phyloP scores from a whole-genome alignment of 257 asterid genomes.

The Solanum medicagineum region DNA sequence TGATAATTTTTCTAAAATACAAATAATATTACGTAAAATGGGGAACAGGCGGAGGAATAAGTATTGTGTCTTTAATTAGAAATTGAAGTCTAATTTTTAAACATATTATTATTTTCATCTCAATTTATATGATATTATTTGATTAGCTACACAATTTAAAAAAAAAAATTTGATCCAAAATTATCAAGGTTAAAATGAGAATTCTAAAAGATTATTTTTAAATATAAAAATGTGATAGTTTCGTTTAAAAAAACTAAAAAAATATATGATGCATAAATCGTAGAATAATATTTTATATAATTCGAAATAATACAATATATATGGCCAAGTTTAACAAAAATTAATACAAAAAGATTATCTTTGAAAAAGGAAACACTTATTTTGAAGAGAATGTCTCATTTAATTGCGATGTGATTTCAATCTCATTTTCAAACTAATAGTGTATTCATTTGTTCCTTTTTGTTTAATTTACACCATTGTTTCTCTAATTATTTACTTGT shows the following conservation, averaged over 20 bases:
- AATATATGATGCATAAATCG: not conserved
- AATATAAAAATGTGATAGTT: not conserved
- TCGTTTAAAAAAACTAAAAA: not conserved
- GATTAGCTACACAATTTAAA: not conserved
- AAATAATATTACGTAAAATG: too few species aligned
- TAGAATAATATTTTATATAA: not conserved
- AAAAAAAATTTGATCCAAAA: not conserved
- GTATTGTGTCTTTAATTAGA: not conserved
- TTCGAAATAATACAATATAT: not conserved
- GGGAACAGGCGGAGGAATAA: not conserved
- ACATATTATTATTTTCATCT: not conserved
- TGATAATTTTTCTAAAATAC: too few species aligned
- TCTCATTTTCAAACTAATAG: not conserved
- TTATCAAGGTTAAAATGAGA: not conserved
- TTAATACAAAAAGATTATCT: not conserved
- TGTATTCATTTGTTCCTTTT: not conserved
- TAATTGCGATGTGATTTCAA: not conserved
- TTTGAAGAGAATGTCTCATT: not conserved
- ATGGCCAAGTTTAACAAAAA: not conserved
- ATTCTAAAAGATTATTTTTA: not conserved
- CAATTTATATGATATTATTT: not conserved
- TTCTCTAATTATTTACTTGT: not conserved
- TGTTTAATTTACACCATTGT: not conserved
- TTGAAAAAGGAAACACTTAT: not conserved
- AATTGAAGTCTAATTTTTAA: not conserved